Conservation (phyloP, 495 filamentous ascomycete species). For the Arthonia radiata region DNA sequence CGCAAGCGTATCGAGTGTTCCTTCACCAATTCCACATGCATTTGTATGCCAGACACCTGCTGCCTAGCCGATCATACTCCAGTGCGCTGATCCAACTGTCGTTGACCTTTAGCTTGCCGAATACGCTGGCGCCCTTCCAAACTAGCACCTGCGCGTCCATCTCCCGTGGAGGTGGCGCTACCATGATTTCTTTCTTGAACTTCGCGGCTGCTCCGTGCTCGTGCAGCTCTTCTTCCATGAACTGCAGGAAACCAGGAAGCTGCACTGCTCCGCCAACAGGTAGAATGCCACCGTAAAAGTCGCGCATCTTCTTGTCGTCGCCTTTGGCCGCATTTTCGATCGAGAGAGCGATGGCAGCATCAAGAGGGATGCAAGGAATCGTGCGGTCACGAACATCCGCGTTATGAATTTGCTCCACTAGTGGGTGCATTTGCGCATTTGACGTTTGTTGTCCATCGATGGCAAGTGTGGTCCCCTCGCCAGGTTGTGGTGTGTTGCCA, state of each 20-base stretch:
- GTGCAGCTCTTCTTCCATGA: constrained; percentile 60
- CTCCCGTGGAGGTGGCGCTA: constrained; percentile 68
- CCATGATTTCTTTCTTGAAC: constrained; percentile 59
- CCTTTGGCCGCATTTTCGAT: constrained; percentile 67
- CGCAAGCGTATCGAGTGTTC: too few relatives aligned
- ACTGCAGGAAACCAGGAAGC: constrained; percentile 45
- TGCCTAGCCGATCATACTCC: constrained; percentile 75
- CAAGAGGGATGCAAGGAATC: constrained; percentile 58
- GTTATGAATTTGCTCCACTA: constrained; percentile 12
- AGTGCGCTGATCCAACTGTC: constrained; percentile 77
- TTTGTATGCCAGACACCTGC: constrained; percentile 60
- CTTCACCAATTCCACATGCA: constrained; percentile 51
- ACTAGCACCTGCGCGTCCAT: constrained; percentile 84
- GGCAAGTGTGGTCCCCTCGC: constrained; percentile 9
- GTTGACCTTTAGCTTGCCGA: constrained; percentile 66
- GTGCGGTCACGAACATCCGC: constrained; percentile 54
- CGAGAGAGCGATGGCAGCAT: constrained; percentile 66
- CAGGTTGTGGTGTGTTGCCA: constrained; percentile 16
- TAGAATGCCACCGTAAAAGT: constrained; percentile 89
- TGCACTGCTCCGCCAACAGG: constrained; percentile 75
- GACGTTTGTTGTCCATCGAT: constrained; percentile 18
- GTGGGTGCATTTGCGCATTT: constrained; percentile 11
- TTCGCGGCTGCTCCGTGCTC: constrained; percentile 39
- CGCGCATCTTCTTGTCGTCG: constrained; percentile 78
- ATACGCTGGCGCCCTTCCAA: constrained; percentile 95